Conservation (phyloP, 306 rosid species). For the Ochetophila trinervis region DNA sequence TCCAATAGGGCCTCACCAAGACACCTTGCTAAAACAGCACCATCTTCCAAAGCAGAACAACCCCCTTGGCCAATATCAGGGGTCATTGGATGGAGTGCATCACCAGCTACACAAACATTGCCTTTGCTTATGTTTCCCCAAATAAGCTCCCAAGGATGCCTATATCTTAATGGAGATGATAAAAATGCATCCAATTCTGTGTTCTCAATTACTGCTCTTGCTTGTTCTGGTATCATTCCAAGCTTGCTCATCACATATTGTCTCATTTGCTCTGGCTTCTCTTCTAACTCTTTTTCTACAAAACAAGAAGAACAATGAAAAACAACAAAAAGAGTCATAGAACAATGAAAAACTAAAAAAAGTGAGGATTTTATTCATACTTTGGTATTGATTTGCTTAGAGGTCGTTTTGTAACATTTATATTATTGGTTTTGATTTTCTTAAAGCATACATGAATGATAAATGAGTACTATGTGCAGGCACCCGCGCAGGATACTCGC, state of each 20-base stretch:
- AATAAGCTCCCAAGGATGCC: conserved; percentile 64
- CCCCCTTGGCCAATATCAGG: conserved; percentile 85
- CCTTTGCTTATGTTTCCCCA: conserved; percentile 58
- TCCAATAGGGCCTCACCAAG: conserved; percentile 44
- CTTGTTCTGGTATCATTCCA: conserved; percentile 39
- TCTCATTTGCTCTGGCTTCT: conserved; percentile 39
- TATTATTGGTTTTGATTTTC: too few relatives aligned
- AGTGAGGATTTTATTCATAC: neutral
- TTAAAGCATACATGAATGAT: too few relatives aligned
- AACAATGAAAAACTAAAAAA: neutral
- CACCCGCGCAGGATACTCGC: too few relatives aligned
- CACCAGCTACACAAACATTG: conserved; percentile 71
- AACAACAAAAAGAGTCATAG: neutral
- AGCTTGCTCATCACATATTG: conserved; percentile 48
- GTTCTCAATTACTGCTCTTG: conserved; percentile 37
- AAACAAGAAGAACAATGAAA: neutral
- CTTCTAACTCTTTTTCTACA: conserved; percentile 41
- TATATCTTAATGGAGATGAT: conserved; percentile 43
- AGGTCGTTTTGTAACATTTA: too few relatives aligned
- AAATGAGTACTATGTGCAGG: too few relatives aligned
- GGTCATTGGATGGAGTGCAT: conserved; percentile 81
- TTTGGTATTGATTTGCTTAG: too few relatives aligned
- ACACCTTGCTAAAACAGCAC: conserved; percentile 59
- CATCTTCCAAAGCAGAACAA: conserved; percentile 66
- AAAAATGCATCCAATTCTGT: conserved; percentile 32